Base-by-base conservation (phyloP, 805 yeast species). In the Clavispora santaluciae region DNA sequence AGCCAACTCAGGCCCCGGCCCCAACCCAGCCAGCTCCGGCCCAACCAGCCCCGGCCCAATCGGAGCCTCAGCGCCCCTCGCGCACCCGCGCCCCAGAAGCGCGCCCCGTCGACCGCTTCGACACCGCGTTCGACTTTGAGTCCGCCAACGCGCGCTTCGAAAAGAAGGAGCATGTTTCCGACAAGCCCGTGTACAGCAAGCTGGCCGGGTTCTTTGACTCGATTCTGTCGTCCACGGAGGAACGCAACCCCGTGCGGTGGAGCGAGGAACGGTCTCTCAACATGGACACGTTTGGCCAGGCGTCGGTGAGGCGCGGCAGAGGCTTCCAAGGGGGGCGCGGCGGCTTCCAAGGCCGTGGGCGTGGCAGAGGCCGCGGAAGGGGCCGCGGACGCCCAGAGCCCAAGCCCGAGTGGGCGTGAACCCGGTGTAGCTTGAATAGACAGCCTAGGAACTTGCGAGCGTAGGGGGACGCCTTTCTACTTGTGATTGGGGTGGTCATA, bases 131-230 rank as follows among this genome's bases (percentile, higher is more conserved):
- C 59, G 95, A 89, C 61, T 89, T 89, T 57, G 84, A 73, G 50
- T 59, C 78, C 20, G 78, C 78, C 50, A 86, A 85, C 59, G 89
- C 90, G 28, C 81, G 79, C 58, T 86, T 88, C 61, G 64, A 68
- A 22, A 76, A 72, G 50, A 80, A 76, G 39, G 68, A 61, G 21
- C 64, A 59, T 26, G 63, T 60, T 43, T 70, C 62, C 25, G 69
- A 61, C 17, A 50, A 44, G 26, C 40, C 56, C 8, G 56, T 54
- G 22, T 93, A 93, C 68, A 77, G 89, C 66, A 88, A 82, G 61
- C 75, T 76, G 55, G 78, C 88, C 11, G 89, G 97, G 1, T 91
- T 93, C 62, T 91, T 91, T 56, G 98, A 93, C 63, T 78, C 76
- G 46, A 78, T 91, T 42, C 84, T 95, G 9, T 77, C 88, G 9